Evolutionary conservation across 441 rosid genomes (phyloP), one percentile per base, ranked within the genome.

Genomic region (Populus tomentosa): DNA sequence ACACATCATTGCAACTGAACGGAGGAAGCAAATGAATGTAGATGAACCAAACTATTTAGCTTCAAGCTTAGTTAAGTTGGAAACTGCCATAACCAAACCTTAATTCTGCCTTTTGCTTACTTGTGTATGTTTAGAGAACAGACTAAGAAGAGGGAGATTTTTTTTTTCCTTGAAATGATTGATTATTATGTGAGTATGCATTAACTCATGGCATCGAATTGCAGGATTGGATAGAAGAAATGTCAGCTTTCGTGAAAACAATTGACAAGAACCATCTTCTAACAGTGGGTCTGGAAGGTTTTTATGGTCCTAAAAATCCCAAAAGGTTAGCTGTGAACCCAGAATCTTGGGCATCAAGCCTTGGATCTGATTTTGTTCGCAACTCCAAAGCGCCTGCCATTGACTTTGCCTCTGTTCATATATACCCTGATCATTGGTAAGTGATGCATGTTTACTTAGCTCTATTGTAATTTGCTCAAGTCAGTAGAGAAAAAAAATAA

Each of bases 371-470:
- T 83, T 95, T 95, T 84, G 81, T 91, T 53, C 88, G 94, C 71
- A 91, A 94, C 85, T 90, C 93, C 59, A 83, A 86, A 77, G 83
- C 85, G 6, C 72, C 84, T 24, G 79, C 80, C 66, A 80, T 95
- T 18, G 98, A 95, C 77, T 95, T 95, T 80, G 91, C 97, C 30
- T 92, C 99, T 32, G 99, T 90, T 81, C 99, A 95, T 84, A 87
- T 94, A 82, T 95, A 95, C 83, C 95, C 98, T 0, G 99, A 94
- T 79, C 98, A 91, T 70, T 95, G 98, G 98, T 94, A 86, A 85
- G 90, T 73, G 53, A 72, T 32, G 65, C 78, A 32, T 32, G 13
- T 69, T 26, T 6, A 32, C 38, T 1, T 68, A 30, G 20, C 1
- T n/a, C 61, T 26, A 42, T 24, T 62, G 2, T 63, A 11, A 63